Evolutionary conservation across 2,329 filamentous ascomycete genomes (phyloP), one percentile per base, ranked within the genome.

Genomic region (Nothophoma quercina): DNA sequence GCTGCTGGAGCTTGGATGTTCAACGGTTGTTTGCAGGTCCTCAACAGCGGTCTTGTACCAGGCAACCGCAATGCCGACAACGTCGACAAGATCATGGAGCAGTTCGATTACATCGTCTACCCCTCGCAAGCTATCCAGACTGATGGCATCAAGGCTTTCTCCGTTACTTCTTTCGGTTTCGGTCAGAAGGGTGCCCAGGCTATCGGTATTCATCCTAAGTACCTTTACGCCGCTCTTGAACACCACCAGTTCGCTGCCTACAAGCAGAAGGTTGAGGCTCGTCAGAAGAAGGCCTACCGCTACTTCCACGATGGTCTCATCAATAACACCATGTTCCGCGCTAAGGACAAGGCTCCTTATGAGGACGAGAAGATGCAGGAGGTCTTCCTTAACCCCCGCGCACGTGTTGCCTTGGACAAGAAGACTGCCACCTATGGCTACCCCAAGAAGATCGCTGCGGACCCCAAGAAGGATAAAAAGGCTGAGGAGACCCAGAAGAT

Each of bases 1-100:
- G 93, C 95, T 69, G 95, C 95, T 55, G 95, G 95, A 82, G 95
- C 93, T 40, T 99, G 95, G 93, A 99, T 99, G 95, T 88, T 99
- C 85, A 99, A 99, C 82, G 95, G 95, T 62, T 95, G 91, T 75
- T 81, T 99, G 74, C 95, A 99, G 77, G 91, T 97, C 36, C 85
- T 99, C 67, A 96, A 98, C 82, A 88, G 85, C 43, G 95, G 95
- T 71, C 82, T 99, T 41, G 93, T 99, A 19, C 95, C 95, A 12
- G 95, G 95, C 55, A 99, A 99, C 81, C 89, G 93, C 70, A 99
- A 99, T 68, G 95, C 95, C 43, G 95, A 99, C 81, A 99, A 99
- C 64, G 87, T 99, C 48, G 95, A 99, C 74, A 86, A 93, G 73
- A 83, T 93, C 64, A 96, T 99, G 90, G 93, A 98, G 83, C 85